A percentile compares a stretch with the other conserved stretches of the same genome.
Conservation (phyloP, 78 protist genomes). For the Polysphondylium violaceum region DNA sequence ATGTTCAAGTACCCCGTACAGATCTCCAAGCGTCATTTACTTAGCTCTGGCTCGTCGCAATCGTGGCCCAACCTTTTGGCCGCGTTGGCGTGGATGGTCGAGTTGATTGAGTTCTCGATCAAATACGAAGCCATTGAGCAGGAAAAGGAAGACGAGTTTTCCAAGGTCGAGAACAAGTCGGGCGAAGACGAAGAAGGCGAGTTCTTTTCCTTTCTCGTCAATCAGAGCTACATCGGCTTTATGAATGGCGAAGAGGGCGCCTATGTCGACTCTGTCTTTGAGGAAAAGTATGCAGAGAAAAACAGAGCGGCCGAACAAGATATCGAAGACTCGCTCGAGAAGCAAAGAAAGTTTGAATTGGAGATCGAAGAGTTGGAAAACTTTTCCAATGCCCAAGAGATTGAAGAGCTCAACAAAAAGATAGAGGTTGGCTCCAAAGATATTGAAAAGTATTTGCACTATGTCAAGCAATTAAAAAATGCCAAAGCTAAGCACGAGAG, state of each 20-base stretch:
- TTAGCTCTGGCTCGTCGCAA: constrained; percentile 63
- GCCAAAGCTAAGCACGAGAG: not conserved
- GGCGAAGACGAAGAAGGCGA: not conserved
- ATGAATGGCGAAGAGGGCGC: constrained; percentile 12
- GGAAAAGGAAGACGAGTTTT: constrained; percentile 2
- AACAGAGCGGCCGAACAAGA: not conserved
- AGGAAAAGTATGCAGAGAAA: not conserved
- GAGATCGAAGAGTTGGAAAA: constrained; percentile 5
- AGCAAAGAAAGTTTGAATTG: not conserved
- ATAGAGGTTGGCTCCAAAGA: constrained; percentile 1
- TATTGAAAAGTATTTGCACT: not conserved
- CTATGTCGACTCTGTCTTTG: not conserved
- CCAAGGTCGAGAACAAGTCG: not conserved
- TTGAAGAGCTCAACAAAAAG: not conserved
- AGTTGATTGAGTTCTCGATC: constrained; percentile 34
- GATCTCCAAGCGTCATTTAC: constrained; percentile 60
- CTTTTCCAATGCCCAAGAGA: constrained; percentile 5
- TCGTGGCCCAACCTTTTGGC: constrained; percentile 82
- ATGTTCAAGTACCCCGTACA: constrained; percentile 55
- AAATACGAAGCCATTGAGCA: not conserved
- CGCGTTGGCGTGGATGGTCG: constrained; percentile 79
- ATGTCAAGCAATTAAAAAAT: not conserved
- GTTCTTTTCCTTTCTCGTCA: not conserved
- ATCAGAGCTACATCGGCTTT: not conserved
- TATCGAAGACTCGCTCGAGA: not conserved